A percentile compares a stretch with the other conserved stretches of the same genome.
phyloP scores from a whole-genome alignment of 805 yeast species.

The Teunomyces barrocoloradensis region DNA sequence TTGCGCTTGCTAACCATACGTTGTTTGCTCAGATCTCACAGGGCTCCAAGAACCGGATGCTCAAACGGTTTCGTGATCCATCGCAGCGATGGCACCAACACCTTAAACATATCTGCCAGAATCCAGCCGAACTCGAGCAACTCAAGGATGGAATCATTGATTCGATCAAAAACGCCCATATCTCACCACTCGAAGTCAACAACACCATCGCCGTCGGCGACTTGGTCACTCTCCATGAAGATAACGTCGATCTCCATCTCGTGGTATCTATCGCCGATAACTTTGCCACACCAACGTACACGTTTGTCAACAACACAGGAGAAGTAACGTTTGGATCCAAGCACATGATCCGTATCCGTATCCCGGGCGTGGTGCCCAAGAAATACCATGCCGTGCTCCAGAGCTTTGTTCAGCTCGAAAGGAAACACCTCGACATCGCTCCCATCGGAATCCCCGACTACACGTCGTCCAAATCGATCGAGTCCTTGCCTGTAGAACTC shows the following conservation, averaged over 20 bases:
- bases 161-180: slow-evolving; percentile 9
- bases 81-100: slow-evolving; percentile 19
- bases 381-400: slow-evolving; percentile 22
- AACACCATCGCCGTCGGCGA: slow-evolving; percentile 52
- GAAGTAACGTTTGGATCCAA: slow-evolving; percentile 48
- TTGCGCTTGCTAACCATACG: slow-evolving; percentile 16
- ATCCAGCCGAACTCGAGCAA: background rate
- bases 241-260: slow-evolving; percentile 49
- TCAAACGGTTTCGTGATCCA: slow-evolving; percentile 15
- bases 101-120: background rate
- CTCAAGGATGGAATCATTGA: background rate
- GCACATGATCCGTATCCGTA: slow-evolving; percentile 44
- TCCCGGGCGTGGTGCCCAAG: slow-evolving; percentile 52
- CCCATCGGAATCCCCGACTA: slow-evolving; percentile 39
- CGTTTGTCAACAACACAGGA: slow-evolving; percentile 58
- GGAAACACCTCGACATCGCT: slow-evolving; percentile 29
- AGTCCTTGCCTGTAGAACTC: slow-evolving; percentile 19
- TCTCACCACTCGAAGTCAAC: slow-evolving; percentile 7
- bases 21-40: slow-evolving; percentile 17
- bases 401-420: slow-evolving; percentile 28
- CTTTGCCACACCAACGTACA: slow-evolving; percentile 52
- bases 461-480: slow-evolving; percentile 21
- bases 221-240: slow-evolving; percentile 51
- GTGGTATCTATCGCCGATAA: slow-evolving; percentile 53
- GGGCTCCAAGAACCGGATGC: slow-evolving; percentile 17